Percentiles rank a stretch among this genome's conserved stretches.
Evolutionary conservation across 2,329 filamentous ascomycete genomes (phyloP).

Genomic region (Epichloe uncinata): DNA sequence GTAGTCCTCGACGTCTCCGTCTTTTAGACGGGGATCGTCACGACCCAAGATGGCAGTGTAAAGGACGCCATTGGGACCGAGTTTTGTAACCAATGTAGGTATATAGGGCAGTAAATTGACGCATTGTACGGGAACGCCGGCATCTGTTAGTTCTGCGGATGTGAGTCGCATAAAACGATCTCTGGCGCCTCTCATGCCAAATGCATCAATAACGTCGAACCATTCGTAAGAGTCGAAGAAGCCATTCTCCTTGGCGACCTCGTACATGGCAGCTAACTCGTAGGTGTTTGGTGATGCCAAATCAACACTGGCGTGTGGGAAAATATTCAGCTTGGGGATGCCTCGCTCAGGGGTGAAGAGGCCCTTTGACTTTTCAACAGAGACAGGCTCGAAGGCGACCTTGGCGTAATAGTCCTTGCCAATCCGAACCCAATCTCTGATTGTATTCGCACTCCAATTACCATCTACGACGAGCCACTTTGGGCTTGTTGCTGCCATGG

Average conservation of each 20-base stretch:
- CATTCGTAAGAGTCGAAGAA: conserved; percentile 59
- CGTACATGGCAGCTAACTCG: conserved; percentile 71
- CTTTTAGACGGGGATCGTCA: conserved; percentile 54
- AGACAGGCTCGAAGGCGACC: conserved; percentile 82
- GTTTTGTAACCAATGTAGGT: conserved; percentile 71
- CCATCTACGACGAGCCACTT: conserved; percentile 74
- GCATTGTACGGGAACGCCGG: conserved; percentile 69
- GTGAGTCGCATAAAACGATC: conserved; percentile 61
- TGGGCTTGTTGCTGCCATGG: conserved; percentile 43
- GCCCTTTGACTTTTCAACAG: conserved; percentile 59
- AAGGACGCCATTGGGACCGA: conserved; percentile 64
- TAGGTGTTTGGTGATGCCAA: conserved; percentile 72
- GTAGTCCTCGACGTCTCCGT: conserved; percentile 50
- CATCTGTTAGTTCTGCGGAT: conserved; percentile 53
- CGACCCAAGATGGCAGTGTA: conserved; percentile 55
- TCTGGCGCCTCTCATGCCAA: conserved; percentile 63
- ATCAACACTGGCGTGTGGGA: conserved; percentile 50
- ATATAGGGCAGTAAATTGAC: conserved; percentile 82
- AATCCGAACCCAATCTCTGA: conserved; percentile 54
- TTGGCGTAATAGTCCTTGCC: conserved; percentile 41
- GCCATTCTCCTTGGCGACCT: conserved; percentile 49
- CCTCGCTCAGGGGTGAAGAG: conserved; percentile 42
- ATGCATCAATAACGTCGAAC: conserved; percentile 68
- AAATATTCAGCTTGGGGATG: conserved; percentile 33
- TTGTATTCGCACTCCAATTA: conserved; percentile 61